phyloP scores from a whole-genome alignment of 2,329 filamentous ascomycete genomes.

The Colletotrichum coccodes region DNA sequence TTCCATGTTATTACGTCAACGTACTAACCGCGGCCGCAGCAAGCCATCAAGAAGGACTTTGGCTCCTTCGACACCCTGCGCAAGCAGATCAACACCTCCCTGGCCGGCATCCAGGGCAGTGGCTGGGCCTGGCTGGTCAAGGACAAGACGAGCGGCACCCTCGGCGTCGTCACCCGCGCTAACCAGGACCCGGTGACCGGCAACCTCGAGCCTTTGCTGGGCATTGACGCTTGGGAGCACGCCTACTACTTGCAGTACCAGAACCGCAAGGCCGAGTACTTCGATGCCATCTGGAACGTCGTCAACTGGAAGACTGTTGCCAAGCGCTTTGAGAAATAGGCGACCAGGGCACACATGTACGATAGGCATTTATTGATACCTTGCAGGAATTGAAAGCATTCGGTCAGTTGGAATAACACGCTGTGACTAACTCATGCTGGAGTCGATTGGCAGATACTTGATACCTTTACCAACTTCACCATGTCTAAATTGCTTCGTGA shows the following conservation, averaged over 20 bases:
- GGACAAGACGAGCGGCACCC: slow-evolving; percentile 69
- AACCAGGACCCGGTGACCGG: slow-evolving; percentile 93
- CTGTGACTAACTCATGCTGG: too few species aligned
- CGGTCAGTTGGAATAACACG: background rate
- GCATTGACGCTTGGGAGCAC: slow-evolving; percentile 96
- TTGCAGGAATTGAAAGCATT: slow-evolving; percentile 15
- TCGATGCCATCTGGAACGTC: slow-evolving; percentile 92
- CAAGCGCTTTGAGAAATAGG: slow-evolving; percentile 72
- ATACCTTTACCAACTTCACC: too few species aligned
- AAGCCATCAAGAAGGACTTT: slow-evolving; percentile 73
- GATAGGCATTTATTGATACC: slow-evolving; percentile 28
- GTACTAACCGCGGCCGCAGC: slow-evolving; percentile 42
- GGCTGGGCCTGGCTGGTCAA: slow-evolving; percentile 93
- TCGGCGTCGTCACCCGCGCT: slow-evolving; percentile 76
- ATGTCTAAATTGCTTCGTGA: too few species aligned
- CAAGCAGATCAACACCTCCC: slow-evolving; percentile 73
- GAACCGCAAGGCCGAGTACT: slow-evolving; percentile 98
- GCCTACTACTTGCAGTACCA: slow-evolving; percentile 96
- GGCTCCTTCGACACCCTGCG: slow-evolving; percentile 72
- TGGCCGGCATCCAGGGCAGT: slow-evolving; percentile 84
- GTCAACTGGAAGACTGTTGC: slow-evolving; percentile 95
- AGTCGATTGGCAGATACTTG: too few species aligned
- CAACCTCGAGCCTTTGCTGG: slow-evolving; percentile 83
- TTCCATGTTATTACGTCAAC: slow-evolving; percentile 15
- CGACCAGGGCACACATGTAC: background rate